Conservation (phyloP, 495 filamentous ascomycete genomes). For the Penicillium fimorum region DNA sequence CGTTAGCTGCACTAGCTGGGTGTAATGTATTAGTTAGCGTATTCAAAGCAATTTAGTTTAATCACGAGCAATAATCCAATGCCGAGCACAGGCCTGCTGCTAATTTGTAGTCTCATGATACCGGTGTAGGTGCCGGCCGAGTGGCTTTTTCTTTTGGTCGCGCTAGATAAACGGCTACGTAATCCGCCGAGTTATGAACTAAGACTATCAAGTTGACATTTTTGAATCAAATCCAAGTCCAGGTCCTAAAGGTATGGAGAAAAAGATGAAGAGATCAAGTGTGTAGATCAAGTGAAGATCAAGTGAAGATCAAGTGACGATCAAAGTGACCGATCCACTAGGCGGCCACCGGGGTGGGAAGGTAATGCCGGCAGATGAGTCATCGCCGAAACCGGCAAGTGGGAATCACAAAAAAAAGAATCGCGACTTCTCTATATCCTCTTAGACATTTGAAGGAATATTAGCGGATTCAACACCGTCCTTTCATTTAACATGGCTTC, state of each 20-base stretch:
- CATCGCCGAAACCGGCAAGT: slow-evolving; percentile 8
- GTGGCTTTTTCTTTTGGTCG: not conserved
- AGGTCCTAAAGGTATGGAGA: no score
- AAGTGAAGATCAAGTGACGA: not conserved
- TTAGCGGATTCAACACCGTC: slow-evolving; percentile 35
- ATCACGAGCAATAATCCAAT: not conserved
- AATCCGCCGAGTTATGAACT: not conserved
- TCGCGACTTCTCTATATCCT: not conserved
- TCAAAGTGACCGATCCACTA: no score
- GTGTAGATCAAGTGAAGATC: not conserved
- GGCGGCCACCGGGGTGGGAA: no score
- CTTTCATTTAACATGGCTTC: slow-evolving; percentile 34
- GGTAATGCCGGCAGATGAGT: not conserved
- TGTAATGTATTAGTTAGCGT: slow-evolving; percentile 13
- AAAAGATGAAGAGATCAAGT: no score
- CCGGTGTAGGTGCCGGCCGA: not conserved
- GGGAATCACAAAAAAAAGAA: slow-evolving; percentile 1
- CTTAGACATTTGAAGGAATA: not conserved
- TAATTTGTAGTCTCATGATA: not conserved
- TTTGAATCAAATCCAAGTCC: not conserved
- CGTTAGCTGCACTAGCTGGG: not conserved
- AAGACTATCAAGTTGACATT: not conserved
- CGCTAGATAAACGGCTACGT: not conserved
- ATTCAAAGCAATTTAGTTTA: not conserved
- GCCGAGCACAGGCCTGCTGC: not conserved